These are phyloP conservation scores for Fonsecaea monophora DNA, from an alignment of 2,329 filamentous ascomycete genomes.

Conservation along the genomic window DNA sequence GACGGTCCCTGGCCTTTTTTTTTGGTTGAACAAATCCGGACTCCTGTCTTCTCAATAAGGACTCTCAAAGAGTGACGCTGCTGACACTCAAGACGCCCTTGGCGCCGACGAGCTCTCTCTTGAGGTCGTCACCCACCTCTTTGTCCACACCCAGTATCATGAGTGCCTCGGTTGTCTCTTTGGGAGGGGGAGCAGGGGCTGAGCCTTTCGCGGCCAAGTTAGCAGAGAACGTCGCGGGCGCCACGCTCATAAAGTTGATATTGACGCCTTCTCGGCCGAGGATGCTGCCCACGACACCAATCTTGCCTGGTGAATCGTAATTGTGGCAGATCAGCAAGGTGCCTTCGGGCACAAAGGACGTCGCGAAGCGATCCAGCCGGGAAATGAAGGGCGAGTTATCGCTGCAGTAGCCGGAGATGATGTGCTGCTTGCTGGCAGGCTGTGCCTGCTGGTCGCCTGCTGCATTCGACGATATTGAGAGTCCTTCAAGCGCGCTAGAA, in stretches of 20 bases:
- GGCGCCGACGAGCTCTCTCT: constrained; percentile 55
- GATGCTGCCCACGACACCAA: constrained; percentile 76
- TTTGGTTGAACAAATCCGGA: constrained; percentile 4
- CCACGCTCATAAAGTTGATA: constrained; percentile 80
- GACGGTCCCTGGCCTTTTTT: neutral
- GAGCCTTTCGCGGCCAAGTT: constrained; percentile 41
- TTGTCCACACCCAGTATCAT: constrained; percentile 82
- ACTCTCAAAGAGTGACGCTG: constrained; percentile 55
- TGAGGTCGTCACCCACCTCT: constrained; percentile 64
- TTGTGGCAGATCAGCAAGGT: constrained; percentile 80
- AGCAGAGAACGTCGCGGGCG: constrained; percentile 47
- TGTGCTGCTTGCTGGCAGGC: constrained; percentile 50
- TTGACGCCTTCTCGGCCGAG: constrained; percentile 76
- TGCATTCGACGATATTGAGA: constrained; percentile 17
- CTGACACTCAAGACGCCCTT: constrained; percentile 62
- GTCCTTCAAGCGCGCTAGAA: constrained; percentile 19
- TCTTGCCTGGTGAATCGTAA: constrained; percentile 82
- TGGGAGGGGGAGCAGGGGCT: constrained; percentile 30
- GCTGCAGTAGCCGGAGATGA: constrained; percentile 56
- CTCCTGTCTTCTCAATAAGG: neutral
- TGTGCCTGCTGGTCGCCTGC: constrained; percentile 25
- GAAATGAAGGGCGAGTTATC: constrained; percentile 65
- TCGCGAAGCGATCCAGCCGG: constrained; percentile 74
- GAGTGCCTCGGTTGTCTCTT: constrained; percentile 65
- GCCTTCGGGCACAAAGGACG: constrained; percentile 75